Evolutionary conservation across 345 rosid species (phyloP), one percentile per base, ranked within the genome.

Genomic region (Gossypium mustelinum): DNA sequence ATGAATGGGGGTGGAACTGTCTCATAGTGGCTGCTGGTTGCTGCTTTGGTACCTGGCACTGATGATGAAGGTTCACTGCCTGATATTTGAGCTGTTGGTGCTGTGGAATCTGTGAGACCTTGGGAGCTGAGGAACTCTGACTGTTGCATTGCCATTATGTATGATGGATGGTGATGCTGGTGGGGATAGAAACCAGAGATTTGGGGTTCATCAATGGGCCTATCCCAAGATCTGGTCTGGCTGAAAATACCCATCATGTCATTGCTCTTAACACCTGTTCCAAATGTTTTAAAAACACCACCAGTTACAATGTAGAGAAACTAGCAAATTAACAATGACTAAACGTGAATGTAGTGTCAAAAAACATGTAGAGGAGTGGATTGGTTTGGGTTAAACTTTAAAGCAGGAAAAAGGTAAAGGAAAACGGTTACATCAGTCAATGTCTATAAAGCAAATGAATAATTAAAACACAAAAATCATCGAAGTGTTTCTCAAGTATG

Each of bases 1-100:
- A 90, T 76, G 79, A 90, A 90, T 58, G 77, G 83, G 44, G 93
- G 86, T 51, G 84, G 65, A 51, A 73, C 68, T 39, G 81, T 25
- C 77, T 80, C 86, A 66, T 71, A 80, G 70, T 68, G 81, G 47
- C 74, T 73, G 82, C 73, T 76, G 71, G 11, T 59, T 63, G 14
- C 48, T 41, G 66, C 50, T 63, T 63, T 14, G 63, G 74, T 76
- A 24, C 66, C 59, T 55, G 75, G 45, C 3, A 69, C 65, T 24
- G 74, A 61, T 52, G 87, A 71, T 68, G 82, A 76, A 66, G 76
- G 45, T 70, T 80, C 81, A 20, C 74, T 76, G 52, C 16, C 78
- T 76, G 84, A 80, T 57, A 73, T 73, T 74, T 78, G 82, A 59
- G 48, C 47, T 25, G 75, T 43, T 14, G 72, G 11, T 18, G 77